Evolutionary conservation across 768 basidiomycete genomes (phyloP).

Genomic region (Thelephora aurantiotincta): DNA sequence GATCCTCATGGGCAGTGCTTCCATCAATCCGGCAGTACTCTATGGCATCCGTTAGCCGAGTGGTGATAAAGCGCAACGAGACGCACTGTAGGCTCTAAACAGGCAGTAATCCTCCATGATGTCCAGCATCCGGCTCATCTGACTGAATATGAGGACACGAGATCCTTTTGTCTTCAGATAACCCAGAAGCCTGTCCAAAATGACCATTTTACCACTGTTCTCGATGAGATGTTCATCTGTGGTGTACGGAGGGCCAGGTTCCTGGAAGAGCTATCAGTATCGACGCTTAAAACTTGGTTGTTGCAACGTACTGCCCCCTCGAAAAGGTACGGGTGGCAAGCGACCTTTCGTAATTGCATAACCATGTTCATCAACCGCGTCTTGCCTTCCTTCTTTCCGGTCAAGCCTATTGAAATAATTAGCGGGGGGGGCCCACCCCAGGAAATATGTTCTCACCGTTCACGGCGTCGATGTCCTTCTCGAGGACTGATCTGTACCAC

Average conservation of each 20-base stretch:
- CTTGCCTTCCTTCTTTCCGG: slow-evolving; percentile 98
- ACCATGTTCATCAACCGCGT: slow-evolving; percentile 97
- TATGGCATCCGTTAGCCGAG: slow-evolving; percentile 17
- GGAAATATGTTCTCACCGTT: slow-evolving; percentile 43
- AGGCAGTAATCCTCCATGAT: slow-evolving; percentile 96
- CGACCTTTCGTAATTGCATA: slow-evolving; percentile 92
- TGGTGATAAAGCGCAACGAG: neutral
- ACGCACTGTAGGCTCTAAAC: slow-evolving; percentile 70
- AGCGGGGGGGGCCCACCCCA: neutral
- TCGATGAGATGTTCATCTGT: slow-evolving; percentile 94
- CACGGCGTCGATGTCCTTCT: slow-evolving; percentile 98
- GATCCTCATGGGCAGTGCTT: slow-evolving; percentile 90
- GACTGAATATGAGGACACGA: slow-evolving; percentile 92
- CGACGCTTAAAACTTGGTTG: neutral
- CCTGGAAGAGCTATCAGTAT: slow-evolving; percentile 27
- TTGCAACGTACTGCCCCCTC: slow-evolving; percentile 59
- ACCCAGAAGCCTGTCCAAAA: slow-evolving; percentile 83
- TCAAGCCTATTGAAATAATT: slow-evolving; percentile 40
- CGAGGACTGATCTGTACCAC: slow-evolving; percentile 92
- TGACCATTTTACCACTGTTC: slow-evolving; percentile 95
- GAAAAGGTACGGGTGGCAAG: slow-evolving; percentile 85
- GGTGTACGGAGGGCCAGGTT: slow-evolving; percentile 96
- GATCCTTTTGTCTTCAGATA: slow-evolving; percentile 90
- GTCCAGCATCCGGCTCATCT: slow-evolving; percentile 98
- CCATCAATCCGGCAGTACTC: slow-evolving; percentile 97